Conservation (phyloP, 2,329 filamentous ascomycete species). For the Paecilomyces formosus region DNA sequence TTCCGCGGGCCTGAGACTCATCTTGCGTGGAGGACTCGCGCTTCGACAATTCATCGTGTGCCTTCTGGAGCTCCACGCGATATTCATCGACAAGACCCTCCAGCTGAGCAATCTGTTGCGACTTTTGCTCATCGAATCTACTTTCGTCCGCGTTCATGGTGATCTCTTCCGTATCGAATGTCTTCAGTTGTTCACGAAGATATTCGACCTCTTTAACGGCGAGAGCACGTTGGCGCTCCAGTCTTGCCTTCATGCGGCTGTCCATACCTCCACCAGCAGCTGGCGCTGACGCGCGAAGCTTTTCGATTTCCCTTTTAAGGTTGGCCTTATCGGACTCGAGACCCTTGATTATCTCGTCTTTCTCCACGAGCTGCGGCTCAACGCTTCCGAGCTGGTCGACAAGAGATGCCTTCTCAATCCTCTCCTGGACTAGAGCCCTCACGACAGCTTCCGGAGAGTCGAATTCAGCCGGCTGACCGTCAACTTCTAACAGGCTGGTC, state of each 20-base stretch:
- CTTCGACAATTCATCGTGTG: conserved; percentile 67
- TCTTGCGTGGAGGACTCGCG: conserved; percentile 46
- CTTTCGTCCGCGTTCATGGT: conserved; percentile 70
- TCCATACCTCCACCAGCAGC: conserved; percentile 44
- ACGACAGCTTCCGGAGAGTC: conserved; percentile 84
- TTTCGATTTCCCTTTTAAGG: conserved; percentile 63
- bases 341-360: conserved; percentile 64
- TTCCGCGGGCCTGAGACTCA: conserved; percentile 39
- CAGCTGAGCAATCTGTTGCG: conserved; percentile 67
- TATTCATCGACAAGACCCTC: conserved; percentile 84
- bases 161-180: conserved; percentile 78
- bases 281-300: conserved; percentile 47
- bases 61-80: conserved; percentile 66
- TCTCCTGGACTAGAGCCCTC: conserved; percentile 72
- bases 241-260: conserved; percentile 60
- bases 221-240: conserved; percentile 79
- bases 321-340: conserved; percentile 63
- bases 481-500: conserved; percentile 73
- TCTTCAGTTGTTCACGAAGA: conserved; percentile 82
- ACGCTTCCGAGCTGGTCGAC: conserved; percentile 71
- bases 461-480: conserved; percentile 62
- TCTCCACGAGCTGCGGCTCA: conserved; percentile 69
- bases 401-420: conserved; percentile 71
- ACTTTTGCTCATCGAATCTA: conserved; percentile 64
- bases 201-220: conserved; percentile 92